A percentile compares a stretch with the other conserved stretches of the same genome.
Conservation (phyloP, 2,329 filamentous ascomycete genomes). For the Cytospora mali region DNA sequence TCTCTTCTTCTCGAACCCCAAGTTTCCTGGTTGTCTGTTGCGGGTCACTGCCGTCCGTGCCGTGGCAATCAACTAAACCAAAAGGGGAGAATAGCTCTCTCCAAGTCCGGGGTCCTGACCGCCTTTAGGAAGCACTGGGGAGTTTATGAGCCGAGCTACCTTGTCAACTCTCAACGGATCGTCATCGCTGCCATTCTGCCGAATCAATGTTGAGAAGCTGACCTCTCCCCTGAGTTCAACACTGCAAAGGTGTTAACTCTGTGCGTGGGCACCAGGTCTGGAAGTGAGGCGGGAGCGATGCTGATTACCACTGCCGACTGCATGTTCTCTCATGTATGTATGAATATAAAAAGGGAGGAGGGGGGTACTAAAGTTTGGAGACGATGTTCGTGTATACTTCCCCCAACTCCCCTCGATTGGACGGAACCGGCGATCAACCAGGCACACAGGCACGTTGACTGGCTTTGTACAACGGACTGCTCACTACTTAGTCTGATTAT, state of each 20-base stretch:
- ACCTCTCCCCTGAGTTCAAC: not conserved
- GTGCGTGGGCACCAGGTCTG: no score
- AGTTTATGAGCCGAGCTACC: not conserved
- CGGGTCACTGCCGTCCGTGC: slow-evolving; percentile 26
- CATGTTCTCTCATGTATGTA: no score
- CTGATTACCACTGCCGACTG: not conserved
- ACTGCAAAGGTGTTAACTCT: not conserved
- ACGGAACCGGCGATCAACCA: no score
- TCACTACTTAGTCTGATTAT: no score
- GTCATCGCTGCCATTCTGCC: not conserved
- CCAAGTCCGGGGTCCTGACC: slow-evolving; percentile 9
- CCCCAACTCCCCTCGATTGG: no score
- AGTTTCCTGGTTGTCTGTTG: no score
- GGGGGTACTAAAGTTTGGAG: no score
- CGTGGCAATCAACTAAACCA: slow-evolving; percentile 17
- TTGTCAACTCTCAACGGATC: slow-evolving; percentile 13
- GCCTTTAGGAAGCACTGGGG: slow-evolving; percentile 1
- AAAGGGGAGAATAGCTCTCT: slow-evolving; percentile 21
- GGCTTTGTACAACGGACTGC: no score
- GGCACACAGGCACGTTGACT: no score
- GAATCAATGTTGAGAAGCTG: slow-evolving; percentile 1
- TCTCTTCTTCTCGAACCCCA: no score
- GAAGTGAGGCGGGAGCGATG: no score
- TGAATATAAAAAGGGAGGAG: not conserved
- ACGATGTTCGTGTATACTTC: no score